A percentile compares a stretch with the other conserved stretches of the same genome.
phyloP scores from a whole-genome alignment of 1,284 basidiomycete genomes.

The Phenoliferia sp. region DNA sequence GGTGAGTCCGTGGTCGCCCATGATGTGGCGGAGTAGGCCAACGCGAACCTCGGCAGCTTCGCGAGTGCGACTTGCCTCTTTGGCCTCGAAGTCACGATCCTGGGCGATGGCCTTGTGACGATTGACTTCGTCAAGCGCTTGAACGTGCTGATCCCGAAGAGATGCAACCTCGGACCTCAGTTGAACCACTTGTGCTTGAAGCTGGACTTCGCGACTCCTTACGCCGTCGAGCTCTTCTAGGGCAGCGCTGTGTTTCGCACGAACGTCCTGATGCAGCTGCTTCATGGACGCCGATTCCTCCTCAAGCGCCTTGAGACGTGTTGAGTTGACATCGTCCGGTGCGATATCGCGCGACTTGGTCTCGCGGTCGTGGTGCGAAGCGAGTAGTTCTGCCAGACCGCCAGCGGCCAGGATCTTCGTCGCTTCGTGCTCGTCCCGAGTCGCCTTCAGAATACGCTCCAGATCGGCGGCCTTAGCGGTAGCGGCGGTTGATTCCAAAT shows the following conservation, averaged over 20 bases:
- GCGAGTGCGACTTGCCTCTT: constrained; percentile 62
- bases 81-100: constrained; percentile 68
- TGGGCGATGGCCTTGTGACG: constrained; percentile 45
- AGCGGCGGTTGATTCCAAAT: constrained; percentile 9
- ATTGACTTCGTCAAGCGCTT: constrained; percentile 65
- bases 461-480: constrained; percentile 8
- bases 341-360: background rate
- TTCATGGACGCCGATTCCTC: constrained; percentile 67
- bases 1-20: constrained; percentile 80
- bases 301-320: constrained; percentile 63
- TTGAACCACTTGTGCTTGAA: constrained; percentile 64
- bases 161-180: constrained; percentile 73
- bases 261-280: constrained; percentile 70
- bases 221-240: constrained; percentile 62
- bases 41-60: constrained; percentile 71
- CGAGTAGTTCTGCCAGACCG: constrained; percentile 68
- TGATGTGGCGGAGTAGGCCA: constrained; percentile 74
- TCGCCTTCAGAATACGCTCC: constrained; percentile 15
- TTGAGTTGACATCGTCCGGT: constrained; percentile 4
- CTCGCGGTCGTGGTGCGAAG: constrained; percentile 2
- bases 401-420: constrained; percentile 77
- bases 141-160: constrained; percentile 70
- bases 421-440: constrained; percentile 81
- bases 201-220: constrained; percentile 56
- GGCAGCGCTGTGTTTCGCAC: constrained; percentile 23